Evolutionary conservation across 352 stramenopile genomes (phyloP), one percentile per base, ranked within the genome.

Genomic region (Pythium aquatile): DNA sequence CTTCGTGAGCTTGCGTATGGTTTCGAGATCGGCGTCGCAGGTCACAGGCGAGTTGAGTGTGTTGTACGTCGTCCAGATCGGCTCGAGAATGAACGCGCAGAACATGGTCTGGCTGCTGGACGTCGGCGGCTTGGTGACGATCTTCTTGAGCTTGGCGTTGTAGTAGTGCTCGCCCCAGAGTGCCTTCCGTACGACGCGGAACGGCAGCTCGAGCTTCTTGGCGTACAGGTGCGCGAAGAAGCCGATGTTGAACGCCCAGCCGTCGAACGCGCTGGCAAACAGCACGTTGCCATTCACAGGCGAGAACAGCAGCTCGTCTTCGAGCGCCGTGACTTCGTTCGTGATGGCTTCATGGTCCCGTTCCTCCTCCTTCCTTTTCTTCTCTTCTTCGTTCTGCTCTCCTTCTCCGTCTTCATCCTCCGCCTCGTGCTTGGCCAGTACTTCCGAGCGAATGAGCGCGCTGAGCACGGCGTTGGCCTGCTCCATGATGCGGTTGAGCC

Each of bases 111-210:
- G 72, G 55, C 80, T 91, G 47, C 65, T 82, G 5, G 81, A 73
- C 2, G 79, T 90, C 48, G 82, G 78, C n/a, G 87, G 73, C 72
- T 90, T 90, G 17, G 72, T 89, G 52, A 86, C 82, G 48, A 95
- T 90, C 71, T 97, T 97, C 55, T 97, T 97, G 17, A 76, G 90
- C 76, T 97, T 97, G 52, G 63, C 68, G 65, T 97, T 96, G 70
- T 91, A 96, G 46, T 94, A 93, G 72, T 86, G 97, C 37, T 98
- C 89, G 5, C 94, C 95, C 91, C 94, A 98, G 37, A 98, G 75
- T 56, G 87, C 83, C 58, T 91, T 73, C 17, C 86, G 79, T 49
- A 97, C 65, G 4, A 77, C 71, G 55, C 76, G 76, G 17, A 84
- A 72, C 0, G 84, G 86, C 3, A 92, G 56, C 24, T 88, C 81